Conservation (phyloP, 2,329 filamentous ascomycete species). For the Torrubiellomyces zombiae region DNA sequence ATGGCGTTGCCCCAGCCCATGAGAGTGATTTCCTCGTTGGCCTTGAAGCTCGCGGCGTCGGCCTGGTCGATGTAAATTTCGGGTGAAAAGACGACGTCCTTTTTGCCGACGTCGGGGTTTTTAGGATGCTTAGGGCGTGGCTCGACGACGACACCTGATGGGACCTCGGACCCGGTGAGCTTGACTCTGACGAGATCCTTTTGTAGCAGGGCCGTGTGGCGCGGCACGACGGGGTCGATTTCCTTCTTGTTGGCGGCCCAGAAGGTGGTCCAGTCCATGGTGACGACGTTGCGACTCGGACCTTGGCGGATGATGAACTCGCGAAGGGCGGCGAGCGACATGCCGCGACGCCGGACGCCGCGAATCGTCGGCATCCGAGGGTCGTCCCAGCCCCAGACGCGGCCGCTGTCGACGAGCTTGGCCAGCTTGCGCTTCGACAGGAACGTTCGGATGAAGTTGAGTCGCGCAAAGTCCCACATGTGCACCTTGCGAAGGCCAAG, state of each 20-base stretch:
- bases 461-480: slow-evolving; percentile 72
- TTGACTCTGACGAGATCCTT: slow-evolving; percentile 56
- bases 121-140: slow-evolving; percentile 81
- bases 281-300: slow-evolving; percentile 67
- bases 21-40: slow-evolving; percentile 81
- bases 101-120: slow-evolving; percentile 68
- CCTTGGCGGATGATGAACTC: slow-evolving; percentile 79
- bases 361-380: slow-evolving; percentile 75
- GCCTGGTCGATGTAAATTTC: slow-evolving; percentile 71
- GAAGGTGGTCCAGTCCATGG: slow-evolving; percentile 66
- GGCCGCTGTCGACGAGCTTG: slow-evolving; percentile 61
- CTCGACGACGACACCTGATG: slow-evolving; percentile 44
- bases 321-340: slow-evolving; percentile 62
- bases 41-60: slow-evolving; percentile 65
- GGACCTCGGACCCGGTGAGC: slow-evolving; percentile 51
- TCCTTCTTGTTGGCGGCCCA: slow-evolving; percentile 67
- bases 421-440: slow-evolving; percentile 76
- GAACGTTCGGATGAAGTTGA: slow-evolving; percentile 73
- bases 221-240: slow-evolving; percentile 60
- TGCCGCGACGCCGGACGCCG: slow-evolving; percentile 60
- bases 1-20: slow-evolving; percentile 95
- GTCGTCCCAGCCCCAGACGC: slow-evolving; percentile 74
- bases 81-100: slow-evolving; percentile 67
- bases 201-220: slow-evolving; percentile 56
- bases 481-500: slow-evolving; percentile 60